Base-by-base conservation (phyloP, 1,284 basidiomycete species). In the Ceratobasidium sp. region DNA sequence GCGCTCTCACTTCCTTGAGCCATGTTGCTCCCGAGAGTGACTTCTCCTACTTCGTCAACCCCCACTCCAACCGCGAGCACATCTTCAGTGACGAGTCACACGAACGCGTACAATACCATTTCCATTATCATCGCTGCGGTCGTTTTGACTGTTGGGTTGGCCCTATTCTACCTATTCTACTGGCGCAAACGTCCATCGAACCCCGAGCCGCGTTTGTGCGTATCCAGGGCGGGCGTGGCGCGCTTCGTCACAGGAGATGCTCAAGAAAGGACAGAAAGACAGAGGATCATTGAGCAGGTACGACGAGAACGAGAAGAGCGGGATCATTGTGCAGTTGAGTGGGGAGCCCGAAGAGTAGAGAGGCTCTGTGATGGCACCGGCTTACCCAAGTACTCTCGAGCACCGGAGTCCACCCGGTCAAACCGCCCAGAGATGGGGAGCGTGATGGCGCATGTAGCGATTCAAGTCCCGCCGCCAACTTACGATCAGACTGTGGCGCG, bases 21-120 rank as follows among this genome's bases (percentile, higher is more conserved):
- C 49, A 64, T 64, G 60, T 41, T 64, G 16, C 60, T 64, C 19
- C 49, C 60, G 19, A 19, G 60, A 52, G 33, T 21, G 60, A 53
- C 36, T 29, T 14, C 58, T 19, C 25, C 52, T 30, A 16, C 16
- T 19, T 33, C 52, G 33, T 23, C 52, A 16, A 23, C 60, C 27
- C 21, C 50, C 21, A 53, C 25, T 9, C 60, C 60, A 19, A 64
- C 60, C 3, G 6, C 47, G 21, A 50, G 47, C 14, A 6, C 60
- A 27, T 14, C 36, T 11, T 25, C 58, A 16, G 39, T 14, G 2
- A 19, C 30, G 16, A 41, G 25, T 19, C 36, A 11, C 23, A 53
- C 19, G 7, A 64, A 23, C 36, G 25, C 47, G 7, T 53, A 53
- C 50, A 64, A 64, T n/a, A 13, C 52, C 23, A 13, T 64, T 29